These are phyloP conservation scores for Plenodomus tracheiphilus DNA, from an alignment of 2,329 filamentous ascomycete genomes.

Conservation along the genomic window DNA sequence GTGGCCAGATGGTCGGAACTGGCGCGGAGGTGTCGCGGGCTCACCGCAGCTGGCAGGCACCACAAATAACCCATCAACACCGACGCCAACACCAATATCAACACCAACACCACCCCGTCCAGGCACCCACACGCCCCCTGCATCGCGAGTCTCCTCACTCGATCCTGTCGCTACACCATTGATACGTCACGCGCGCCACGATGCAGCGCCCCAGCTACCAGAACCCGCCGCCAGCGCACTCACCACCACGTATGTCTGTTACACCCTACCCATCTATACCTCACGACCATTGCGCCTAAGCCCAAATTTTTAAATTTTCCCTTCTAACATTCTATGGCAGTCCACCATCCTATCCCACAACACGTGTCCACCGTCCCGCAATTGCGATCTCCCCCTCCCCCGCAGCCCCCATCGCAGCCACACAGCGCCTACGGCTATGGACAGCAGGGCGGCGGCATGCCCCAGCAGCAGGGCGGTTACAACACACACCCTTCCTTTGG, in stretches of 20 bases:
- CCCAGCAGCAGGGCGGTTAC: slow-evolving; percentile 46
- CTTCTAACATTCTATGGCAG: slow-evolving; percentile 8
- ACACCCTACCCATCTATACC: background rate
- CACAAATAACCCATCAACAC: background rate
- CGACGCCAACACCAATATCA: background rate
- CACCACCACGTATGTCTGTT: slow-evolving; percentile 70
- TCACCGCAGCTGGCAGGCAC: background rate
- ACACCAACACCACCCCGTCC: background rate
- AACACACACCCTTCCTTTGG: slow-evolving; percentile 68
- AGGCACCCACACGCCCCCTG: background rate
- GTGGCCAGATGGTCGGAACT: background rate
- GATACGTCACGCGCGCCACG: slow-evolving; percentile 30
- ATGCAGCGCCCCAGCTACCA: slow-evolving; percentile 90
- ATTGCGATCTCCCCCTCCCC: slow-evolving; percentile 89
- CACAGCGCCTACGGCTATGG: slow-evolving; percentile 71
- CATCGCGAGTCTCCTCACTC: background rate
- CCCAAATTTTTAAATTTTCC: no score
- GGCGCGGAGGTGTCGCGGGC: background rate
- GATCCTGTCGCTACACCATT: slow-evolving; percentile 6
- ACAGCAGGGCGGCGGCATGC: slow-evolving; percentile 58
- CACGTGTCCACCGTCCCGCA: slow-evolving; percentile 98
- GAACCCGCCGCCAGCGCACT: slow-evolving; percentile 70
- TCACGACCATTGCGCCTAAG: no score
- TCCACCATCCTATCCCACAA: slow-evolving; percentile 92
- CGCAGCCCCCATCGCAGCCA: slow-evolving; percentile 69